Conservation (phyloP, 768 basidiomycete genomes). For the Pulveroboletus sp. region DNA sequence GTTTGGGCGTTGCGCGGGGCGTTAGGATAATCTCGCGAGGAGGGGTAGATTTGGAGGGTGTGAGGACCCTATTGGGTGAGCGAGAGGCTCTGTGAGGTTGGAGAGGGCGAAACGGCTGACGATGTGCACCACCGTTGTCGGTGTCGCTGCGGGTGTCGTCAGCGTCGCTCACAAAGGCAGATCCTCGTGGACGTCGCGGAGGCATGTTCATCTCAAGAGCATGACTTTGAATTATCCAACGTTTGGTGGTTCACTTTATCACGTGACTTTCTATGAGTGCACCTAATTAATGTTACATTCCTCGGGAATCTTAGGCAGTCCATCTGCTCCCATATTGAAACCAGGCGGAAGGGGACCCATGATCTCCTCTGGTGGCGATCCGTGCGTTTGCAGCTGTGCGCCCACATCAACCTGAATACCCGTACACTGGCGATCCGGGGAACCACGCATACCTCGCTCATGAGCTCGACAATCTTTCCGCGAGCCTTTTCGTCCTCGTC, state of each 20-base stretch:
- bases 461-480: constrained; percentile 55
- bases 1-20: constrained; percentile 31
- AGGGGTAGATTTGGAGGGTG: constrained; percentile 61
- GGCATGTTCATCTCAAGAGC: constrained; percentile 17
- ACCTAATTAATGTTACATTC: constrained; percentile 13
- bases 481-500: constrained; percentile 48
- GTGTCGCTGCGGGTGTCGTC: background rate
- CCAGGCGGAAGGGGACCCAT: constrained; percentile 82
- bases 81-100: constrained; percentile 5
- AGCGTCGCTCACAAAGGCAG: background rate
- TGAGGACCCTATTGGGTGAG: constrained; percentile 33
- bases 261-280: too few relatives aligned
- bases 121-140: constrained; percentile 2
- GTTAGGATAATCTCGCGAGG: constrained; percentile 55
- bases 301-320: constrained; percentile 43
- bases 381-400: constrained; percentile 56
- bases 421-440: background rate
- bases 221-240: too few relatives aligned
- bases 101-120: constrained; percentile 19
- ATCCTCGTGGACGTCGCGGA: constrained; percentile 13
- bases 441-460: constrained; percentile 56
- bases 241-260: constrained; percentile 5
- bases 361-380: constrained; percentile 73
- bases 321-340: constrained; percentile 50
- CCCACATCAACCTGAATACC: background rate